Percentiles rank a stretch among this genome's conserved stretches.
Evolutionary conservation across 495 filamentous ascomycete species (phyloP).

Genomic region (Cercophora samala): DNA sequence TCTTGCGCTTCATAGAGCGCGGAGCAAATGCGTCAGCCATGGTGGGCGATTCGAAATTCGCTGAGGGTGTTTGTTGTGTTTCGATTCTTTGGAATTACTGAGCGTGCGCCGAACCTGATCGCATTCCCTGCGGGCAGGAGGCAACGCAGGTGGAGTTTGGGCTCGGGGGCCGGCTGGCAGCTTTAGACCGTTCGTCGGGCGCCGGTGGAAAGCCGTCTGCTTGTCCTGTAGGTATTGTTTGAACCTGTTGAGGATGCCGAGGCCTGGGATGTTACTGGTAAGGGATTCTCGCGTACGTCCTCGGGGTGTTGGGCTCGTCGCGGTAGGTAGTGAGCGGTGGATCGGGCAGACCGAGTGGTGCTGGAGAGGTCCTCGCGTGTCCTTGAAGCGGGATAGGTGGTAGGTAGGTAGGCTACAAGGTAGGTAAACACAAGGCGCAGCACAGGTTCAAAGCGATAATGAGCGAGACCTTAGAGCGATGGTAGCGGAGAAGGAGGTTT

Average conservation of each 20-base stretch:
- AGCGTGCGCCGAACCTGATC: neutral
- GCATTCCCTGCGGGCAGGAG: neutral
- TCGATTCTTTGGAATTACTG: neutral
- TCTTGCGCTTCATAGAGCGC: slow-evolving; percentile 95
- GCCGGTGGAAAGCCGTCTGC: neutral
- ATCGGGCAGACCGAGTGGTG: neutral
- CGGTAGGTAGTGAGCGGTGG: neutral
- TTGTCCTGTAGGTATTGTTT: neutral
- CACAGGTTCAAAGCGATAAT: neutral
- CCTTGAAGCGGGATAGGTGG: too few relatives aligned
- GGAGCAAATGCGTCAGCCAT: slow-evolving; percentile 86
- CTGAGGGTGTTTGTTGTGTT: neutral
- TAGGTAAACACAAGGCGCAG: neutral
- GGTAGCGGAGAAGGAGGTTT: neutral
- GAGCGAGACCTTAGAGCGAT: neutral
- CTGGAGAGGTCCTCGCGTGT: neutral
- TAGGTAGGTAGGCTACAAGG: neutral
- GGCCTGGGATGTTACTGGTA: neutral
- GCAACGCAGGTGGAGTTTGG: neutral
- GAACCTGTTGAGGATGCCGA: too few relatives aligned
- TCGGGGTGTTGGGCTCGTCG: neutral
- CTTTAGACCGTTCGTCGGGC: neutral
- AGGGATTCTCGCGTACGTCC: neutral
- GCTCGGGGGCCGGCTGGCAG: neutral
- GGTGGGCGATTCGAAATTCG: slow-evolving; percentile 29